Conservation (phyloP, 768 basidiomycete genomes). For the Boletales sp. region DNA sequence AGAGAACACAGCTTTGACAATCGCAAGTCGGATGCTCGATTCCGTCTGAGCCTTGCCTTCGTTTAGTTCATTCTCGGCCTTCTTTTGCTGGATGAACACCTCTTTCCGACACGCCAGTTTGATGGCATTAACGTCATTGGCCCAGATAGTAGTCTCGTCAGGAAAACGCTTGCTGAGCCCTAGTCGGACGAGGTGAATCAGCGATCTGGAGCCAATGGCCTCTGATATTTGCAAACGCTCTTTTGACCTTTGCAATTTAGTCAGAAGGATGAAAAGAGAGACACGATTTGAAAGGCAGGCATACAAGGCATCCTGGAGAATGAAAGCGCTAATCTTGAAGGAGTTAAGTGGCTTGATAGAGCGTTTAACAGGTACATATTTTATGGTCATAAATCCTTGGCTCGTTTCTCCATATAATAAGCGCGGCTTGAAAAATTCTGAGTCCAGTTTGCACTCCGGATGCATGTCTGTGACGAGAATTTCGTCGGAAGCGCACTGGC, state of each 20-base stretch:
- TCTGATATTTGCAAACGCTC: constrained; percentile 27
- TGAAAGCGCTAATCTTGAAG: constrained; percentile 6
- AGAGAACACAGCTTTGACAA: constrained; percentile 27
- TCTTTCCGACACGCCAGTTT: background rate
- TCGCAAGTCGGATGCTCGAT: constrained; percentile 18
- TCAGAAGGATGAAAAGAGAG: background rate
- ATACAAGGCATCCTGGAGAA: constrained; percentile 26
- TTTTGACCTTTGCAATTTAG: constrained; percentile 12
- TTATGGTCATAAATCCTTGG: constrained; percentile 38
- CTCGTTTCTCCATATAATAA: constrained; percentile 39
- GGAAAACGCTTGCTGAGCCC: constrained; percentile 33
- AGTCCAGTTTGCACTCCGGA: constrained; percentile 20
- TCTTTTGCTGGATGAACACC: constrained; percentile 7
- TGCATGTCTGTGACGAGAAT: constrained; percentile 14
- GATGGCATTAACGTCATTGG: constrained; percentile 11
- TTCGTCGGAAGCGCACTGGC: constrained; percentile 18
- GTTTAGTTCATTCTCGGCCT: constrained; percentile 8
- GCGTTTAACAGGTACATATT: constrained; percentile 23
- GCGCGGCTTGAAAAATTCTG: constrained; percentile 24
- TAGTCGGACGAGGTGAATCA: constrained; percentile 27
- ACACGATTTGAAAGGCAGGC: background rate
- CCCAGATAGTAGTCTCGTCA: constrained; percentile 22
- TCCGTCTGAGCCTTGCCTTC: constrained; percentile 13
- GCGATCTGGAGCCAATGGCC: constrained; percentile 17
- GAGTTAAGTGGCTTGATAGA: constrained; percentile 3